Base-by-base conservation (phyloP, 2,329 filamentous ascomycete genomes). In the Exophiala sp. region DNA sequence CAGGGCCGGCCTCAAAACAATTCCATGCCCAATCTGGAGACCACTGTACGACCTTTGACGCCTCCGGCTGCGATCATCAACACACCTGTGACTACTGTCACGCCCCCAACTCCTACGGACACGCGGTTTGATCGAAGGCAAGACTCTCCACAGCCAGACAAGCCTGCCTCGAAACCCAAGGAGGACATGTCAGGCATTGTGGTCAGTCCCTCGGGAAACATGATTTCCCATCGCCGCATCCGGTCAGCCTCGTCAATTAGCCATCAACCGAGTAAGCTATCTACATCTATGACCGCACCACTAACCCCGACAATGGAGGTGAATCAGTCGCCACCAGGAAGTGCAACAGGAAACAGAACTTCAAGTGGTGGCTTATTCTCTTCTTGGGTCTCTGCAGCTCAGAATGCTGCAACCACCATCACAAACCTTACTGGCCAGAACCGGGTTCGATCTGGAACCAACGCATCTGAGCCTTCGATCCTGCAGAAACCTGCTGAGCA, bases 371-470 rank as follows among this genome's bases (percentile, higher is more conserved):
- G 67, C 30, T 97, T 98, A 72, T 97, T 98, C 69, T 95, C 88
- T 3, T 90, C 87, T 21, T 86, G 98, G 64, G 81, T 98, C 57
- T 91, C 88, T 34, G 91, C 85, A 39, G 93, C 93, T 14, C 91
- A 97, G 68, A 96, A 85, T 76, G 91, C 91, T 37, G 89, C 90
- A 11, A 88, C 79, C 56, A 88, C 83, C 41, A 83, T 96, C 40
- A 80, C 81, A 42, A 90, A 82, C 64, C 70, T 77, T 30, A 74
- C 74, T 40, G 74, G 75, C 23, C 74, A 80, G 45, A 70, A 73
- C 6, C 77, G 66, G 50, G 62, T 62, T 40, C 66, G 71, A 48
- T 65, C 59, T 30, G 59, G 60, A 24, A 64, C 68, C 4, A 65
- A 65, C 37, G 59, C 55, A 7, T 52, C 64, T 14, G 62, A 66